phyloP scores from a whole-genome alignment of 2,329 filamentous ascomycete species.

The Monilinia laxa region DNA sequence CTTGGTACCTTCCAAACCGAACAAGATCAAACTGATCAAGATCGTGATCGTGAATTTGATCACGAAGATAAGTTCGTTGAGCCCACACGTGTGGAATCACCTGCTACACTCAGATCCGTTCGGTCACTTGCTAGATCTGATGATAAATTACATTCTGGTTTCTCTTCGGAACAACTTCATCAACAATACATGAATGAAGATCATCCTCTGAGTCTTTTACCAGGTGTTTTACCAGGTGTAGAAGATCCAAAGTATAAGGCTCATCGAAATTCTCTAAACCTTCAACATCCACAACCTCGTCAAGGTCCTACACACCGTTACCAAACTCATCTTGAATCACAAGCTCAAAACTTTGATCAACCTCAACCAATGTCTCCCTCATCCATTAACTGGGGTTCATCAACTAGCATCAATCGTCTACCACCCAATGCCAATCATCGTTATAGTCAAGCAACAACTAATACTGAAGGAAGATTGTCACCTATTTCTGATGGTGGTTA shows the following conservation, averaged over 20 bases:
- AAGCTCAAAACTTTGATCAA: conserved; percentile 64
- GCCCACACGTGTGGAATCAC: conserved; percentile 4
- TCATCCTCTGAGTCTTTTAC: conserved; percentile 34
- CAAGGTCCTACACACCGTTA: conserved; percentile 73
- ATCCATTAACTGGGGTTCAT: conserved; percentile 63
- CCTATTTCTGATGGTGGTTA: conserved; percentile 39
- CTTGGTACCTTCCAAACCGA: conserved; percentile 52
- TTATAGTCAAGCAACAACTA: conserved; percentile 40
- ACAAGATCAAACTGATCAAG: conserved; percentile 17
- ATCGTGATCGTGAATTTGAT: conserved; percentile 11
- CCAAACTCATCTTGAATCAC: conserved; percentile 69
- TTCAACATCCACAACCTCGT: conserved; percentile 77
- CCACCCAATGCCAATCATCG: conserved; percentile 55
- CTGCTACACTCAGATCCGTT: conserved; percentile 5
- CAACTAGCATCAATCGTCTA: conserved; percentile 54
- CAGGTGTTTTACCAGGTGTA: conserved; percentile 25
- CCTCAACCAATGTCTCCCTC: conserved; percentile 56
- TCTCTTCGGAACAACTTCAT: conserved; percentile 50
- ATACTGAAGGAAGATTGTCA: conserved; percentile 34
- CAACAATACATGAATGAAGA: conserved; percentile 35
- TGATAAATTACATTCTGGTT: conserved; percentile 60
- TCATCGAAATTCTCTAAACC: conserved; percentile 75
- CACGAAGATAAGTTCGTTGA: conserved; percentile 6
- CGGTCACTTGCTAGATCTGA: conserved; percentile 43
- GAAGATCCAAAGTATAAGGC: conserved; percentile 80